Percentiles rank a stretch among this genome's conserved stretches.
Evolutionary conservation across 371 early-diverging fungal genomes (phyloP).

Genomic region (Nosema muscidifuracis): DNA sequence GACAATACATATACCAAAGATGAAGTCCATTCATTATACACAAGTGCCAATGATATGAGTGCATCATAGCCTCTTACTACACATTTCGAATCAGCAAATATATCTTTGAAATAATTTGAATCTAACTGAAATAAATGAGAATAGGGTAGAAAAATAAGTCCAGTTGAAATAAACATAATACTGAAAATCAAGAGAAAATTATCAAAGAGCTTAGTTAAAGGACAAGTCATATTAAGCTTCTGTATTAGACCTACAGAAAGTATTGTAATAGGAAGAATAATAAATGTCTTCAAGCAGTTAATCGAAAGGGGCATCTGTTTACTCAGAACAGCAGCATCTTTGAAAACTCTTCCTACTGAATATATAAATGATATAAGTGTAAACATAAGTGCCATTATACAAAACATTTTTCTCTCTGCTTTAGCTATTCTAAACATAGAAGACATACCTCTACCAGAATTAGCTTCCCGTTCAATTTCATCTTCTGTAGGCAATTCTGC

Average conservation of each 20-base stretch:
- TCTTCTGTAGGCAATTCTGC: too few relatives aligned
- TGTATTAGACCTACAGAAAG: conserved; percentile 43
- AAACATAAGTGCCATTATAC: conserved; percentile 52
- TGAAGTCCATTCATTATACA: conserved; percentile 56
- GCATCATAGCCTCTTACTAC: conserved; percentile 46
- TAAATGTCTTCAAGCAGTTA: conserved; percentile 50
- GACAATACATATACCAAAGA: conserved; percentile 52
- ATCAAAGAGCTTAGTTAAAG: conserved; percentile 26
- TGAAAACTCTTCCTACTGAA: conserved; percentile 56
- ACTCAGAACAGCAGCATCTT: conserved; percentile 52
- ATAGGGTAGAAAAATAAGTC: conserved; percentile 45
- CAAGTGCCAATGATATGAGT: conserved; percentile 42
- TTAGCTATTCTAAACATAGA: conserved; percentile 47
- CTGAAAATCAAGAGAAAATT: conserved; percentile 38
- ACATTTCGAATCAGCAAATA: conserved; percentile 58
- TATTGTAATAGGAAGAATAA: conserved; percentile 50
- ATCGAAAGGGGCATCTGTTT: conserved; percentile 55
- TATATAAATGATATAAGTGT: conserved; percentile 48
- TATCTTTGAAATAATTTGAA: conserved; percentile 41
- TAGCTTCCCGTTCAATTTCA: conserved; percentile 45
- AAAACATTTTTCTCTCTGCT: conserved; percentile 53
- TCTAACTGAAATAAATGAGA: conserved; percentile 44
- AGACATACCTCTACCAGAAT: not conserved
- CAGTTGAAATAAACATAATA: conserved; percentile 44
- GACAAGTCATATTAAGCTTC: conserved; percentile 19